Conservation (phyloP, 768 basidiomycete species). For the Lactifluus hygrophoroides region DNA sequence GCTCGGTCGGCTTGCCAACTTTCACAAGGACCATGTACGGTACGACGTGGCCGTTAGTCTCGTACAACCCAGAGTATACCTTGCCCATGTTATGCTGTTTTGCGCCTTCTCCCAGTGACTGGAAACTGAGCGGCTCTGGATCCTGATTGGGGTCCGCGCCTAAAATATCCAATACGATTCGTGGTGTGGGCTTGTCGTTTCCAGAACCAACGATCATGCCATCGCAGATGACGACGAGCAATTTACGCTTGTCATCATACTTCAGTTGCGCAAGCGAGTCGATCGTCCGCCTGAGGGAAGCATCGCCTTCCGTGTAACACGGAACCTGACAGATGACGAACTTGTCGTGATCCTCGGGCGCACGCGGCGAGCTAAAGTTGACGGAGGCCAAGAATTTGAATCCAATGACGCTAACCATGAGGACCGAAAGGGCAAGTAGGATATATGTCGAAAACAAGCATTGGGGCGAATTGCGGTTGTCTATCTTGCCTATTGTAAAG, state of each 20-base stretch:
- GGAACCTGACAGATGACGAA: slow-evolving; percentile 97
- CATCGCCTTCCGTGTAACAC: slow-evolving; percentile 95
- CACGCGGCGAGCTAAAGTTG: slow-evolving; percentile 69
- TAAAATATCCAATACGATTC: slow-evolving; percentile 93
- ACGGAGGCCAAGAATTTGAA: slow-evolving; percentile 94
- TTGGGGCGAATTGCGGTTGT: slow-evolving; percentile 85
- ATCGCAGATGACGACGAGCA: slow-evolving; percentile 90
- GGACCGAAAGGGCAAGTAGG: slow-evolving; percentile 74
- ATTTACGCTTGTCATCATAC: slow-evolving; percentile 97
- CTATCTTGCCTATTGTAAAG: slow-evolving; percentile 85
- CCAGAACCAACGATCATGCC: slow-evolving; percentile 97
- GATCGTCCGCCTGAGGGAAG: slow-evolving; percentile 78
- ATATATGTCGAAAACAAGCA: slow-evolving; percentile 90
- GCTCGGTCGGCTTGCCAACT: slow-evolving; percentile 91
- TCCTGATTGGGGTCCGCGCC: slow-evolving; percentile 90
- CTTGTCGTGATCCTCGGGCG: slow-evolving; percentile 93
- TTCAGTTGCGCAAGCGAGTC: slow-evolving; percentile 90
- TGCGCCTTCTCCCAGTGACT: slow-evolving; percentile 87
- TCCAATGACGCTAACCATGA: slow-evolving; percentile 93
- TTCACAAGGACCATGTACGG: slow-evolving; percentile 92
- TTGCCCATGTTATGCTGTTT: slow-evolving; percentile 99
- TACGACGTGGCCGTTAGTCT: slow-evolving; percentile 89
- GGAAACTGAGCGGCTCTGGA: slow-evolving; percentile 91
- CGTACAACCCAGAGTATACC: slow-evolving; percentile 93
- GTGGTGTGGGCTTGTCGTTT: slow-evolving; percentile 92